Base-by-base conservation (phyloP, 2,329 filamentous ascomycete species). In the Exophiala xenobiotica region DNA sequence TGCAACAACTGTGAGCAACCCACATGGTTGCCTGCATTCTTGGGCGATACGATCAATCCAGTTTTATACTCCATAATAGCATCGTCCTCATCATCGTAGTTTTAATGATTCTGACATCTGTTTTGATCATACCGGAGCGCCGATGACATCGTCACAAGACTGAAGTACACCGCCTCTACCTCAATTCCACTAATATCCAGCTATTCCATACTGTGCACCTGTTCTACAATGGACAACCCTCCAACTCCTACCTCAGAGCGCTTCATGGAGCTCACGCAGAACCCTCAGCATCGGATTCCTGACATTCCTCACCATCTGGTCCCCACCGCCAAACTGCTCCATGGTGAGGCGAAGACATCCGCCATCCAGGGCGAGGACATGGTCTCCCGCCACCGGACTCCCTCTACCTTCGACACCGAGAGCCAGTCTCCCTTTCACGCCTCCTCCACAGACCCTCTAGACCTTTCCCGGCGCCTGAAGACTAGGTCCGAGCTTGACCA, bases 391-490 rank as follows among this genome's bases (percentile, higher is more conserved):
- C 58, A 59, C 37, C 49, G 59, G 16, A 59, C 52, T 14, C 49
- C 58, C 18, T 57, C 61, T 4, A 50, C 61, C 56, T 63, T 60
- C 35, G 76, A 79, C 54, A 68, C 76, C 51, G 77, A 79, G 63
- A 64, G 66, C n/a, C 67, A 68, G 35, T 69, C 70, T 0, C 83
- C 85, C 0, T 76, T 75, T 6, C 81, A 85, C 63, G 81, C 77
- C 16, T 68, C 70, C 20, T 82, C 85, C 59, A 86, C 82, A 63
- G 92, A 97, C 63, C 92, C 92, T 0, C 93, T 90, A 70, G 82
- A 85, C 48, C 83, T 97, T 3, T 83, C 87, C 1, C 80, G 81
- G 2, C 83, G 82, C 47, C 81, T 93, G 68, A 97, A 96, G 73
- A 83, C 86, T 16, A 76, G 83, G 23, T 80, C 78, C 14, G 88